Evolutionary conservation across 768 basidiomycete genomes (phyloP).

Genomic region (Trametopsis cervina): DNA sequence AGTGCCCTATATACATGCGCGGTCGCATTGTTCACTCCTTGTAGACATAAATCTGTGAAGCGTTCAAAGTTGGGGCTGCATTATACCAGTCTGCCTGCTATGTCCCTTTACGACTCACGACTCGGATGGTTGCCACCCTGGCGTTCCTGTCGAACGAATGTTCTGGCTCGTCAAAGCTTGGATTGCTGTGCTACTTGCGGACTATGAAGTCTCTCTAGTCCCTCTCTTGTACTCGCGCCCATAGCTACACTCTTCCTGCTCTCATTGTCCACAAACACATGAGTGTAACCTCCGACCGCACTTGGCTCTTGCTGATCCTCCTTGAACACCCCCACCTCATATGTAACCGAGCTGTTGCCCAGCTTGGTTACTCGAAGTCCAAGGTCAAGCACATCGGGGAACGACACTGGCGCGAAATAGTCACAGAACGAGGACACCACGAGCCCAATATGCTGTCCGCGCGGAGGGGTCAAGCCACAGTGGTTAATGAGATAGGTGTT

Average conservation of each 20-base stretch:
- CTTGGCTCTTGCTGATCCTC: conserved; percentile 27
- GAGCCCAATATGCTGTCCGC: conserved; percentile 57
- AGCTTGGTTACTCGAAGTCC: conserved; percentile 62
- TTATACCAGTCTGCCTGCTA: too few relatives aligned
- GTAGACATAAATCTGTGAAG: too few relatives aligned
- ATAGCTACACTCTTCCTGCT: conserved; percentile 54
- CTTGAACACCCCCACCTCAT: conserved; percentile 74
- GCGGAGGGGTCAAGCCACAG: conserved; percentile 48
- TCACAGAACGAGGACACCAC: conserved; percentile 75
- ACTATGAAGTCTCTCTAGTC: conserved; percentile 35
- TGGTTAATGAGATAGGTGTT: conserved; percentile 70
- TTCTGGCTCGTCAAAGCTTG: conserved; percentile 10
- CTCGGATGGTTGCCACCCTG: too few relatives aligned
- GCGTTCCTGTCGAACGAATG: too few relatives aligned
- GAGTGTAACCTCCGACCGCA: conserved; percentile 59
- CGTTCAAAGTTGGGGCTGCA: too few relatives aligned
- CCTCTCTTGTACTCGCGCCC: conserved; percentile 32
- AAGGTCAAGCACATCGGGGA: conserved; percentile 64
- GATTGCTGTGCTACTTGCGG: neutral
- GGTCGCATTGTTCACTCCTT: too few relatives aligned
- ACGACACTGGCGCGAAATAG: conserved; percentile 70
- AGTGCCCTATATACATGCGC: too few relatives aligned
- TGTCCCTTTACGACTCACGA: too few relatives aligned
- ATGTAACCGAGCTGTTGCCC: conserved; percentile 70
- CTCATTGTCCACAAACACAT: conserved; percentile 70